Evolutionary conservation across 495 filamentous ascomycete genomes (phyloP).

Genomic region (Astrothelium subdiscretum): DNA sequence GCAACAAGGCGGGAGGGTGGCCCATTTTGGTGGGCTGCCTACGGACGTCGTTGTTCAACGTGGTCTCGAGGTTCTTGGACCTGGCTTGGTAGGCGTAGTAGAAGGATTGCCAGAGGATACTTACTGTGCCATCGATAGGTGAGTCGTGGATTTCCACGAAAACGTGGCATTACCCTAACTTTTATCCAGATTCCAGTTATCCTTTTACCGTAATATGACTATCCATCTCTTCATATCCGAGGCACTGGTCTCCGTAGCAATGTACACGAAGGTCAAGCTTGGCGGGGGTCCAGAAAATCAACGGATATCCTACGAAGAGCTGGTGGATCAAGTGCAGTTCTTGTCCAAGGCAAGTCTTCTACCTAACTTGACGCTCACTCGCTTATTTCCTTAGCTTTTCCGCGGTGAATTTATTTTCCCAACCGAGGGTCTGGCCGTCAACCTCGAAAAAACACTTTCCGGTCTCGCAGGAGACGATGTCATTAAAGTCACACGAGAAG

Average conservation of each 20-base stretch:
- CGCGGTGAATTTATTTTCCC: constrained; percentile 95
- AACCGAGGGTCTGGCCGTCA: constrained; percentile 64
- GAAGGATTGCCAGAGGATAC: constrained; percentile 74
- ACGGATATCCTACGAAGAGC: constrained; percentile 57
- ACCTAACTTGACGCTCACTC: background rate
- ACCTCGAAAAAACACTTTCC: constrained; percentile 64
- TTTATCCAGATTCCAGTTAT: constrained; percentile 61
- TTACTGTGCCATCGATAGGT: constrained; percentile 80
- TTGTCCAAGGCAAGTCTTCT: constrained; percentile 50
- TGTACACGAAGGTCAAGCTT: constrained; percentile 82
- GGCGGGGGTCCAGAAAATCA: constrained; percentile 75
- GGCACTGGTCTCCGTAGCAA: constrained; percentile 72
- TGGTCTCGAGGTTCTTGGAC: constrained; percentile 81
- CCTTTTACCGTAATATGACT: constrained; percentile 97
- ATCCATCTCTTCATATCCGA: constrained; percentile 95
- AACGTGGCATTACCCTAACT: background rate
- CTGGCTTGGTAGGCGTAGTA: constrained; percentile 70
- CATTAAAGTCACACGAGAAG: constrained; percentile 54
- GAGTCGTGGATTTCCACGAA: background rate
- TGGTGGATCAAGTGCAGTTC: constrained; percentile 71
- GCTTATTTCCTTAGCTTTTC: constrained; percentile 51
- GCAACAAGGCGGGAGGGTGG: constrained; percentile 78
- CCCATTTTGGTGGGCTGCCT: constrained; percentile 74
- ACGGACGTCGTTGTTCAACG: constrained; percentile 76
- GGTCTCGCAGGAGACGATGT: constrained; percentile 71